phyloP scores from a whole-genome alignment of 2,329 filamentous ascomycete species.

The Diaporthe longicolla region DNA sequence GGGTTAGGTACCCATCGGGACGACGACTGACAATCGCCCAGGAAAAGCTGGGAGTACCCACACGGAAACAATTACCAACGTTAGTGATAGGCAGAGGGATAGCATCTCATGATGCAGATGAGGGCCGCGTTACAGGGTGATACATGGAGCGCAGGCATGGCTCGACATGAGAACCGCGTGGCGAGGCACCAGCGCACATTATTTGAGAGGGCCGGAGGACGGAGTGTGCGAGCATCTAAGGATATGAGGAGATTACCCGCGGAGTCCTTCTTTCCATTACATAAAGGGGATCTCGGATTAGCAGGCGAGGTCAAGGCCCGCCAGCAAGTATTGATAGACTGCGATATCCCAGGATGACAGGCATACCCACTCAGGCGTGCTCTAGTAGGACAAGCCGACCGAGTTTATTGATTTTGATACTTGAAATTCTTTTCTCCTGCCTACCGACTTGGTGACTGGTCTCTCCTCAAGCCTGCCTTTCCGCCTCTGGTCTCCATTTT shows the following conservation, averaged over 20 bases:
- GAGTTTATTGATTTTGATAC: constrained; percentile 5
- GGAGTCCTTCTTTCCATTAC: constrained; percentile 19
- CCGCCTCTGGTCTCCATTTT: constrained; percentile 54
- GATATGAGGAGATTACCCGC: not conserved
- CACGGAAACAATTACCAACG: not conserved
- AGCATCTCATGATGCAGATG: not conserved
- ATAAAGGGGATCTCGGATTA: constrained; percentile 25
- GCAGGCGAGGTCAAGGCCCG: constrained; percentile 23
- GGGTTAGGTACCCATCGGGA: constrained; percentile 30
- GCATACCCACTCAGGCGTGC: constrained; percentile 23
- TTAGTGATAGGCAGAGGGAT: not conserved
- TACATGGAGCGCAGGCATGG: not conserved
- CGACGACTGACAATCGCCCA: not conserved
- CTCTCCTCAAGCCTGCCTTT: constrained; percentile 44
- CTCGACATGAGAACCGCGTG: not conserved
- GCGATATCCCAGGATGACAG: constrained; percentile 43
- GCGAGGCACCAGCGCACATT: constrained; percentile 7
- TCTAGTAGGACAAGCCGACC: not conserved
- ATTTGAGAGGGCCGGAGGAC: not conserved
- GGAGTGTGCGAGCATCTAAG: constrained; percentile 4
- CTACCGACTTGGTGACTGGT: not conserved
- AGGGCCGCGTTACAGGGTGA: not conserved
- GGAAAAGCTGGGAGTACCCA: not conserved
- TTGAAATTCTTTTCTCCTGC: not conserved
- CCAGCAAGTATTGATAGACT: constrained; percentile 37